phyloP scores from a whole-genome alignment of 2,329 filamentous ascomycete genomes.

The Penicillium sp. region DNA sequence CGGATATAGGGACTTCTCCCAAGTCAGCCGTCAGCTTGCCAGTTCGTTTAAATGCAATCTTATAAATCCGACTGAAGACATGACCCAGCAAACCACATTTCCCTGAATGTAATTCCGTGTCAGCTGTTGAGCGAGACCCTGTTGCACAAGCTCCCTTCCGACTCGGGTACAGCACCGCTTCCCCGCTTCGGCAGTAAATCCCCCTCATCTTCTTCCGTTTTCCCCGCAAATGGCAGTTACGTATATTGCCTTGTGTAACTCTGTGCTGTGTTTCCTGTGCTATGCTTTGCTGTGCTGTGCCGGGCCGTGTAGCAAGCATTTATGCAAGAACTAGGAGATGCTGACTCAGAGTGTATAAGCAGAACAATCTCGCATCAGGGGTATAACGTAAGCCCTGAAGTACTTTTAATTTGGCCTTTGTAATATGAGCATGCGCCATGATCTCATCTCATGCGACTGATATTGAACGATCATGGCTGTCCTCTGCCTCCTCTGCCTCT shows the following conservation, averaged over 20 bases:
- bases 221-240: slow-evolving; percentile 3
- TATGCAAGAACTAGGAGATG: too few relatives aligned
- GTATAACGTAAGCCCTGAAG: too few relatives aligned
- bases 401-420: too few relatives aligned
- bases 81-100: not conserved
- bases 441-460: not conserved
- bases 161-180: slow-evolving; percentile 4
- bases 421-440: too few relatives aligned
- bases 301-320: too few relatives aligned
- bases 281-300: too few relatives aligned
- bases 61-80: not conserved
- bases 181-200: slow-evolving; percentile 6
- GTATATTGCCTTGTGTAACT: too few relatives aligned
- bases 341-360: too few relatives aligned
- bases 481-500: slow-evolving; percentile 1
- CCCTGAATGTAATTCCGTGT: not conserved
- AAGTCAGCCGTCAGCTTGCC: not conserved
- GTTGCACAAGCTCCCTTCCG: not conserved
- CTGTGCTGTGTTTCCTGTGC: too few relatives aligned
- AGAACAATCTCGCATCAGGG: too few relatives aligned
- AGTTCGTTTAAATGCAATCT: not conserved
- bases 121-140: not conserved
- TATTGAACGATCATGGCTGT: not conserved
- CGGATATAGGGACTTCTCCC: too few relatives aligned
- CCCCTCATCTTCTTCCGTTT: not conserved